Base-by-base conservation (phyloP, 2,329 filamentous ascomycete species). In the Ambrosiella xylebori region DNA sequence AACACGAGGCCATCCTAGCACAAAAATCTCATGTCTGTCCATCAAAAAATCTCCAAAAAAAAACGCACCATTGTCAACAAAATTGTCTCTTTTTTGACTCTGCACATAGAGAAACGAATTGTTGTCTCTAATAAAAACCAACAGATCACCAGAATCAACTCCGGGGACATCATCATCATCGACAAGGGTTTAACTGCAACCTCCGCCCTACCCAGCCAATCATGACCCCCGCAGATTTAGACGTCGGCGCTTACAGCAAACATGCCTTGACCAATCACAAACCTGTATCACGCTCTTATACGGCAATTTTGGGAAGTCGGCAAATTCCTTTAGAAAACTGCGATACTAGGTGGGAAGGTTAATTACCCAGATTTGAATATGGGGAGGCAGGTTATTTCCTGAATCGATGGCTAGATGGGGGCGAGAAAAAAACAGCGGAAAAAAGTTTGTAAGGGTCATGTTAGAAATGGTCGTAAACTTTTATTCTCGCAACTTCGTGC, bases 221-320 rank as follows among this genome's bases (percentile, higher is more conserved):
- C 54, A 50, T 2, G 49, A n/a, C n/a, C 54, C 54, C 45, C 37
- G 54, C 47, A n/a, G 11, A 19, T 6, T 57, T 57, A 36, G 47
- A 57, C 41, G 44, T 50, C 54, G 54, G 54, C 54, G 54, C 54
- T 57, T 57, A 57, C 47, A 17, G 8, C 39, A 2, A 13, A n/a
- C 8, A 15, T 15, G 44, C 7, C 44, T 15, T 15, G 19, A 47
- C 44, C 44, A 47, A 47, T 47, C 44, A 47, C 8, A 47, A 8
- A 13, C n/a, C 44, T 8, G 44, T 2, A 47, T 47, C 44, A 17
- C 13, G 44, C 8, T 8, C 7, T 47, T 47, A 15, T 47, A 47
- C 44, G 7, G 44, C 44, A 17, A 8, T 47, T 47, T 47, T n/a
- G 44, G 44, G 44, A 47, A 47, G 44, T 47, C 19, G 11, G n/a